Evolutionary conservation across 73 alveolate species (phyloP).

Genomic region (Urostyla sp.): DNA sequence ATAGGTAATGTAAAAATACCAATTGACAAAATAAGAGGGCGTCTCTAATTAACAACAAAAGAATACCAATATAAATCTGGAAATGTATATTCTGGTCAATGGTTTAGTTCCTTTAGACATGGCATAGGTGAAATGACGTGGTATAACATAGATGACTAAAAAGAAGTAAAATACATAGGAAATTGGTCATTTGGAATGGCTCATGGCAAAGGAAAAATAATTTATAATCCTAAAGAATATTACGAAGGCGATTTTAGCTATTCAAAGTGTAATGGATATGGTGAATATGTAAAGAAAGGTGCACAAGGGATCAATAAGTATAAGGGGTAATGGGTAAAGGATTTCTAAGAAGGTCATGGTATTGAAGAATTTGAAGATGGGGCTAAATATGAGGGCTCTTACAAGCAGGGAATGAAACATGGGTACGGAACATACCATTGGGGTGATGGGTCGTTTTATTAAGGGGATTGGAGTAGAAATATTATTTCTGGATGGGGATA

Average conservation of each 20-base stretch:
- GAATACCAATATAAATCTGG: conserved; percentile 52
- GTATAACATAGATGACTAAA: no score
- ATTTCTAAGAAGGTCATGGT: conserved; percentile 38
- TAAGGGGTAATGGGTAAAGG: conserved; percentile 35
- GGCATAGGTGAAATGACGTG: conserved; percentile 61
- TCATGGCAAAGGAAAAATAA: conserved; percentile 25
- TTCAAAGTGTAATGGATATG: conserved; percentile 44
- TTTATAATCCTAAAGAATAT: background rate
- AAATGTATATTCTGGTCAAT: conserved; percentile 36
- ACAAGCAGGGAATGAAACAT: background rate
- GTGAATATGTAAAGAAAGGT: conserved; percentile 1
- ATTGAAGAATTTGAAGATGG: conserved; percentile 2
- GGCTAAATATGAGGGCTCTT: conserved; percentile 20
- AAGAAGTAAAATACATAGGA: conserved; percentile 43
- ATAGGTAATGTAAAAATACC: no score
- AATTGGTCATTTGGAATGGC: conserved; percentile 45
- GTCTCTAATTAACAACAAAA: no score
- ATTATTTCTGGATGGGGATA: conserved; percentile 23
- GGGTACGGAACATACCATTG: conserved; percentile 19
- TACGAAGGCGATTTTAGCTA: conserved; percentile 22
- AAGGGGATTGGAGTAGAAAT: conserved; percentile 36
- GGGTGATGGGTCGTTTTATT: conserved; percentile 4
- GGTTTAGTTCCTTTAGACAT: conserved; percentile 69
- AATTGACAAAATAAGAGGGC: no score
- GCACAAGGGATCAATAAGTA: conserved; percentile 24